phyloP scores from a whole-genome alignment of 2,329 filamentous ascomycete species.

The Xylariaceae sp. region DNA sequence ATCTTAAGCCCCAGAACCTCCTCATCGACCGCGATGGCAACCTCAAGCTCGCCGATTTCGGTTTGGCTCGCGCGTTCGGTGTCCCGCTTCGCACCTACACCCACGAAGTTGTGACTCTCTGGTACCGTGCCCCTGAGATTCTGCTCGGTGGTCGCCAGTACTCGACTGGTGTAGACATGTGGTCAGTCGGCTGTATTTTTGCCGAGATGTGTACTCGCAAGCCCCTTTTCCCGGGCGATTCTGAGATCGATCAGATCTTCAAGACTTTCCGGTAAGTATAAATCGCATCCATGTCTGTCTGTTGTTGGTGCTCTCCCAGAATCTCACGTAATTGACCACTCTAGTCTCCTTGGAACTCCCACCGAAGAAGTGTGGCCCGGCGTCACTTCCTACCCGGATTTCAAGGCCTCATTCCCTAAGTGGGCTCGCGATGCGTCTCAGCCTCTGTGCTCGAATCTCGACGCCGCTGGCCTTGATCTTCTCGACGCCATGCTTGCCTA shows the following conservation, averaged over 20 bases:
- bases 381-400: constrained; percentile 91
- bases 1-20: constrained; percentile 86
- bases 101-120: constrained; percentile 90
- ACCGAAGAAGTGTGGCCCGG: constrained; percentile 80
- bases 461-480: constrained; percentile 65
- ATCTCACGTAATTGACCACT: constrained; percentile 3
- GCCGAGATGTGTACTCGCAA: constrained; percentile 95
- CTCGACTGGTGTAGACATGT: constrained; percentile 93
- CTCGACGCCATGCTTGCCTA: constrained; percentile 71
- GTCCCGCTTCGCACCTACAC: constrained; percentile 89
- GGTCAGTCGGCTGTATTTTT: constrained; percentile 91
- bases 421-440: constrained; percentile 68
- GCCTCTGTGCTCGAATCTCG: constrained; percentile 65
- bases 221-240: constrained; percentile 86
- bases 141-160: constrained; percentile 86
- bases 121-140: constrained; percentile 90
- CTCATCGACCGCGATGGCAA: constrained; percentile 83
- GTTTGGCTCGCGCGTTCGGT: constrained; percentile 82
- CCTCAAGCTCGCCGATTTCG: constrained; percentile 86
- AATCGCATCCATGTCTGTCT: background rate
- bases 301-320: background rate
- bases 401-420: constrained; percentile 87
- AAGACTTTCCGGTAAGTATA: constrained; percentile 76
- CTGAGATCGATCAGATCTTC: constrained; percentile 91
- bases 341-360: constrained; percentile 73